Percentiles rank a stretch among this genome's conserved stretches.
Evolutionary conservation across 345 rosid genomes (phyloP).

Genomic region (Lepidium didymum): DNA sequence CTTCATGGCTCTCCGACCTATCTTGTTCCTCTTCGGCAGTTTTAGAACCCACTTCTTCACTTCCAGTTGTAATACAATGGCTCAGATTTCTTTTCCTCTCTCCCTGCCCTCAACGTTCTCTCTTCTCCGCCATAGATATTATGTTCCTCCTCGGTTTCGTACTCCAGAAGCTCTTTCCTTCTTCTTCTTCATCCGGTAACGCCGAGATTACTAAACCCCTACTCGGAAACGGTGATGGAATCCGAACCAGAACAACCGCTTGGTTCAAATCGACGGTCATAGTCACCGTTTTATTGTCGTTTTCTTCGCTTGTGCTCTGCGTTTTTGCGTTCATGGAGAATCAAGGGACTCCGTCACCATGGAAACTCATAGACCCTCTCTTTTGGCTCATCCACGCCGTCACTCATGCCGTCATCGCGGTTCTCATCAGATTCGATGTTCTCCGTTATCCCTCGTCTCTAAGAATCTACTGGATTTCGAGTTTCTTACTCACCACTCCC

Average conservation of each 20-base stretch:
- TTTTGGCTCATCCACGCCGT: constrained; percentile 75
- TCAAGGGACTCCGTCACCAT: constrained; percentile 25
- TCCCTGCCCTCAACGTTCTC: constrained; percentile 76
- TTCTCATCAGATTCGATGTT: constrained; percentile 57
- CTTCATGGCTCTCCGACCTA: constrained; percentile 46
- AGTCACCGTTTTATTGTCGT: constrained; percentile 36
- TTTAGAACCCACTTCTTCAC: constrained; percentile 25
- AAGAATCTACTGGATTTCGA: constrained; percentile 58
- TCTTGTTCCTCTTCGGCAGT: constrained; percentile 56
- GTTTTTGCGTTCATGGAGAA: constrained; percentile 39
- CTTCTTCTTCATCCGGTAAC: constrained; percentile 27
- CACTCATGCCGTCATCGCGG: constrained; percentile 49
- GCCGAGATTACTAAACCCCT: constrained; percentile 55
- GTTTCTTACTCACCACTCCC: constrained; percentile 40
- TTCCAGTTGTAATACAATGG: constrained; percentile 52
- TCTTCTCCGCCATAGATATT: constrained; percentile 47
- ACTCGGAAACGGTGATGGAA: constrained; percentile 27
- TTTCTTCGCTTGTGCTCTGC: constrained; percentile 39
- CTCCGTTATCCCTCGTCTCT: constrained; percentile 52
- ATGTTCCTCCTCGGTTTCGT: constrained; percentile 47
- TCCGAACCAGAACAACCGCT: constrained; percentile 25
- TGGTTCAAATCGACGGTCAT: constrained; percentile 56
- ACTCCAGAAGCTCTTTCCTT: constrained; percentile 40
- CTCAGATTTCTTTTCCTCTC: constrained; percentile 63
- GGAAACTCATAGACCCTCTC: constrained; percentile 39